Percentiles rank a stretch among this genome's conserved stretches.
phyloP scores from a whole-genome alignment of 2,329 filamentous ascomycete species.

The Ambrosiella cleistominuta region DNA sequence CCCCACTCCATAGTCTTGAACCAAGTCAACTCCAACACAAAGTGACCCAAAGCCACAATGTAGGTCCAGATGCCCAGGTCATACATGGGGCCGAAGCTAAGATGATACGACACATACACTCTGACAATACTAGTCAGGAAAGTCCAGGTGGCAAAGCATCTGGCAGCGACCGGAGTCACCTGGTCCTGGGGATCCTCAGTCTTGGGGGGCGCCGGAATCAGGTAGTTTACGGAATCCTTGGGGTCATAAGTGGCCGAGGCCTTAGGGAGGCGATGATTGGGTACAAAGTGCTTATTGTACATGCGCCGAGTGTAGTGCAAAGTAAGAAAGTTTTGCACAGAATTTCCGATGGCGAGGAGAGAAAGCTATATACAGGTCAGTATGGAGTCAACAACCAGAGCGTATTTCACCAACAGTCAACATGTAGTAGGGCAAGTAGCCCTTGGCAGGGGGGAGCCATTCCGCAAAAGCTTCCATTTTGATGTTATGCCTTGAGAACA shows the following conservation, averaged over 20 bases:
- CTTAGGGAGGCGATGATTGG: slow-evolving; percentile 28
- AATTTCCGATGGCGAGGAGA: slow-evolving; percentile 67
- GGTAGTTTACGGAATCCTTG: slow-evolving; percentile 35
- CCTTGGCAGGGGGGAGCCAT: slow-evolving; percentile 31
- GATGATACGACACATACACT: slow-evolving; percentile 69
- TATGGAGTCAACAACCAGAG: neutral
- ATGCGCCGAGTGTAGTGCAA: slow-evolving; percentile 70
- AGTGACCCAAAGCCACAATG: slow-evolving; percentile 59
- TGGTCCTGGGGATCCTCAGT: slow-evolving; percentile 32
- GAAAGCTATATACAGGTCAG: slow-evolving; percentile 44
- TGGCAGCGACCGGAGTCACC: slow-evolving; percentile 57
- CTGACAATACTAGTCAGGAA: slow-evolving; percentile 60
- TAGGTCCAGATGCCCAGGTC: slow-evolving; percentile 71
- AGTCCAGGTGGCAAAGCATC: slow-evolving; percentile 80
- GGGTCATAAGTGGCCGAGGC: slow-evolving; percentile 27
- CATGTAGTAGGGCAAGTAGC: slow-evolving; percentile 42
- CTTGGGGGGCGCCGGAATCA: slow-evolving; percentile 29
- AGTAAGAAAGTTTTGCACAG: slow-evolving; percentile 65
- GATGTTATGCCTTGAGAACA: neutral
- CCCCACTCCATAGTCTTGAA: slow-evolving; percentile 58
- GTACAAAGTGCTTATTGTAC: slow-evolving; percentile 51
- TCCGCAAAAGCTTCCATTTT: slow-evolving; percentile 25
- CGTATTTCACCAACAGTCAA: slow-evolving; percentile 27
- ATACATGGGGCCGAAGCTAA: slow-evolving; percentile 55
- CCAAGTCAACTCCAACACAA: slow-evolving; percentile 60